These are phyloP conservation scores for Chalciporus chontae DNA, from an alignment of 768 basidiomycete species.

Conservation along the genomic window DNA sequence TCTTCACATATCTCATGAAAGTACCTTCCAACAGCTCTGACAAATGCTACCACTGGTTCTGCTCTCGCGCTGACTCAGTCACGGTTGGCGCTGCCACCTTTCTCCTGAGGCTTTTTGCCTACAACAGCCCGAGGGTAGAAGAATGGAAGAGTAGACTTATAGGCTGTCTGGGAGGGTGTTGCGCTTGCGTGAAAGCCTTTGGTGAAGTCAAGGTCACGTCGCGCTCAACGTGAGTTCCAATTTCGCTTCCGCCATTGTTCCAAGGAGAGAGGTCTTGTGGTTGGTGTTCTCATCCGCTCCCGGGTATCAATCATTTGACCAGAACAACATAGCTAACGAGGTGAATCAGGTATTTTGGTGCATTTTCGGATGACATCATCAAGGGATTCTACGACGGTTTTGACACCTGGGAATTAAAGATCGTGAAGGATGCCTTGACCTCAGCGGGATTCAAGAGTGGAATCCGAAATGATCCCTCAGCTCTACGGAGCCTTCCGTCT, in stretches of 20 bases:
- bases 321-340: slow-evolving; percentile 13
- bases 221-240: slow-evolving; percentile 62
- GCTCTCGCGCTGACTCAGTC: slow-evolving; percentile 52
- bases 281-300: slow-evolving; percentile 8
- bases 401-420: slow-evolving; percentile 60
- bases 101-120: slow-evolving; percentile 79
- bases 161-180: slow-evolving; percentile 57
- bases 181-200: slow-evolving; percentile 65
- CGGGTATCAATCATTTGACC: slow-evolving; percentile 3
- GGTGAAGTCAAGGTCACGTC: slow-evolving; percentile 63
- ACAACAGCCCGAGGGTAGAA: slow-evolving; percentile 53
- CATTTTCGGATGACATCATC: slow-evolving; percentile 50
- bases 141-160: slow-evolving; percentile 61
- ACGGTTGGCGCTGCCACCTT: slow-evolving; percentile 73
- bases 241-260: neutral
- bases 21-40: slow-evolving; percentile 37
- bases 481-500: slow-evolving; percentile 44
- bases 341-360: slow-evolving; percentile 64
- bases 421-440: slow-evolving; percentile 49
- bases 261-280: slow-evolving; percentile 6
- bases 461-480: slow-evolving; percentile 12
- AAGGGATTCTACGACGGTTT: slow-evolving; percentile 59
- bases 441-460: slow-evolving; percentile 21
- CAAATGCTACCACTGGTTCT: slow-evolving; percentile 74
- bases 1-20: slow-evolving; percentile 55